Percentiles rank a stretch among this genome's conserved stretches.
Evolutionary conservation across 306 rosid genomes (phyloP).

Genomic region (Rosa rugosa): DNA sequence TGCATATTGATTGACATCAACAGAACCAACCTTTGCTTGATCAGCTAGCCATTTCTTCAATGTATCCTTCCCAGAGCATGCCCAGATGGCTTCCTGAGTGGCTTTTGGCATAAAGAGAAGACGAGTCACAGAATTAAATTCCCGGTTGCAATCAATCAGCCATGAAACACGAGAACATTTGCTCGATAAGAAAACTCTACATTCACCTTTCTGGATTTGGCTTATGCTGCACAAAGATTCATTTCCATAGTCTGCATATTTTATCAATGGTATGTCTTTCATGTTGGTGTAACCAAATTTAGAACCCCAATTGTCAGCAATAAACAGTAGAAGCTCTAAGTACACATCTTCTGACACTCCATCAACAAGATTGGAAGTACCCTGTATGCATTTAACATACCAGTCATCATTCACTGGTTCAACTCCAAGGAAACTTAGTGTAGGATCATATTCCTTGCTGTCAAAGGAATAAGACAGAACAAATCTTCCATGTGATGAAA

Average conservation of each 20-base stretch:
- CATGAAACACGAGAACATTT: slow-evolving; percentile 36
- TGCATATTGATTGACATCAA: slow-evolving; percentile 38
- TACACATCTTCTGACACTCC: slow-evolving; percentile 53
- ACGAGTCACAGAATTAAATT: slow-evolving; percentile 31
- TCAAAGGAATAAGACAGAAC: slow-evolving; percentile 59
- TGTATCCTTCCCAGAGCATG: not conserved
- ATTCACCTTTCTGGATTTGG: not conserved
- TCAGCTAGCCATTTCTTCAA: slow-evolving; percentile 48
- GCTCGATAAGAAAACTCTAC: slow-evolving; percentile 29
- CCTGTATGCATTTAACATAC: slow-evolving; percentile 72
- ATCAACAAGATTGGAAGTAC: slow-evolving; percentile 45
- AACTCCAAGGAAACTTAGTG: slow-evolving; percentile 52
- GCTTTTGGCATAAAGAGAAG: slow-evolving; percentile 49
- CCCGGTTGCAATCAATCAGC: slow-evolving; percentile 53
- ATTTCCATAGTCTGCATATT: slow-evolving; percentile 44
- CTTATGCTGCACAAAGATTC: slow-evolving; percentile 38
- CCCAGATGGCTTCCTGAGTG: slow-evolving; percentile 47
- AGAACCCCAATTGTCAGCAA: slow-evolving; percentile 43
- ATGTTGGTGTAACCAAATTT: slow-evolving; percentile 33
- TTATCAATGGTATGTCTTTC: slow-evolving; percentile 40
- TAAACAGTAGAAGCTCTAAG: slow-evolving; percentile 48
- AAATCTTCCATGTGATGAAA: slow-evolving; percentile 54
- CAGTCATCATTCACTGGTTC: slow-evolving; percentile 44
- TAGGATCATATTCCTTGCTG: slow-evolving; percentile 29
- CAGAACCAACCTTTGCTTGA: slow-evolving; percentile 15